Evolutionary conservation across 306 rosid genomes (phyloP).

Genomic region (Vigna unguiculata): DNA sequence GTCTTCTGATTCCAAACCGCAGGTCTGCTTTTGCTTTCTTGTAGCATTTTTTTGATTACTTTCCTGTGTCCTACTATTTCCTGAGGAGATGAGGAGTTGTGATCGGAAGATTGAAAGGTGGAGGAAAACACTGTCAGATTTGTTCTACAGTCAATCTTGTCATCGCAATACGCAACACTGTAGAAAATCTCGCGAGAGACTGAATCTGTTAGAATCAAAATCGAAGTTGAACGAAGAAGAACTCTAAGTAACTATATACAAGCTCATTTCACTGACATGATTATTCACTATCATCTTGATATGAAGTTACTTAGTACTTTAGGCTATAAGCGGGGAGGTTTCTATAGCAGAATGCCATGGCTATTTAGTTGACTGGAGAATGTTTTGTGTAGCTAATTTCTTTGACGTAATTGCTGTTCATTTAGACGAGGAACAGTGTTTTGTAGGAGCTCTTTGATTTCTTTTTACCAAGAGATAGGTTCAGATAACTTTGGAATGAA

Average conservation of each 20-base stretch:
- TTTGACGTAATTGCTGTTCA: neutral
- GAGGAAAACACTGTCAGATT: neutral
- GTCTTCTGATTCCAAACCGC: slow-evolving; percentile 48
- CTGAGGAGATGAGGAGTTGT: too few relatives aligned
- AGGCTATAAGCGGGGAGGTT: neutral
- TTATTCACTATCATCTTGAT: neutral
- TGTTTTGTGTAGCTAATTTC: neutral
- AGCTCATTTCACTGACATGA: neutral
- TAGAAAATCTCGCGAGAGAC: neutral
- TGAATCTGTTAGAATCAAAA: too few relatives aligned
- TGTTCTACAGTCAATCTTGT: neutral
- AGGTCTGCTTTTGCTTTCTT: slow-evolving; percentile 56
- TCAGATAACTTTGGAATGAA: slow-evolving; percentile 13
- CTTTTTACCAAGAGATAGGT: slow-evolving; percentile 4
- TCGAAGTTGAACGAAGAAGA: slow-evolving; percentile 3
- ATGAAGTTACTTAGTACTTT: neutral
- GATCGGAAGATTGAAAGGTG: neutral
- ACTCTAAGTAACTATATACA: neutral
- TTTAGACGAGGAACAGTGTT: neutral
- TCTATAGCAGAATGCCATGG: neutral
- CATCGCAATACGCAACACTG: neutral
- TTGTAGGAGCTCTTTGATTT: neutral
- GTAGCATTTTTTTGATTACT: neutral
- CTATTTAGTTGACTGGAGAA: neutral
- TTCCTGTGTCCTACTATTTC: neutral